Base-by-base conservation (phyloP, 2,329 filamentous ascomycete genomes). In the Botrytis tulipae region DNA sequence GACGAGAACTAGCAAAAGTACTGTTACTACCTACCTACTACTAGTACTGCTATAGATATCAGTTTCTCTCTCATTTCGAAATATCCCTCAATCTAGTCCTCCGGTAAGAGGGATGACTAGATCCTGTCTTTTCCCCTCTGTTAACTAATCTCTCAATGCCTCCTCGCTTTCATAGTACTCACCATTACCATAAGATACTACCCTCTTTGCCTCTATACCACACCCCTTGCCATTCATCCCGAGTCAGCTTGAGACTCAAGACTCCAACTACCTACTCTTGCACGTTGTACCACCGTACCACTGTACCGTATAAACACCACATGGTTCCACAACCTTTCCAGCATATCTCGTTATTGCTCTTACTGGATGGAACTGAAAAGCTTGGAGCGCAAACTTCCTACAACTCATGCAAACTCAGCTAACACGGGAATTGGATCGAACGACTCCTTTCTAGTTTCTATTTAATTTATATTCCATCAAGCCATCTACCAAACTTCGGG, bases 131-230 rank as follows among this genome's bases (percentile, higher is more conserved):
- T 51, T 5, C 12, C 32, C 29, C 22, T 29, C 44, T 20, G 1
- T 22, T 42, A 12, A 51, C 35, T 44, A 10, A 37, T 22, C 32
- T 44, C 42, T 32, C 40, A 46, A 7, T n/a, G 35, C 61, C 37
- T 67, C 46, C 48, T 66, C 61, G 25, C 61, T 59, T 66, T 60
- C 46, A 72, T 46, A 29, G 37, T 51, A 59, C 22, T 67, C 37
- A 67, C 48, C n/a, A 37, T 72, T 59, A 59, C 40, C 59, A 32
- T 66, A 40, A 25, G 51, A 37, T 16, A 16, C 32, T 35, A 25
- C 48, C 44, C 25, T 5, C 32, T 5, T 42, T 22, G 14, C 40
- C 63, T 66, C 63, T 37, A n/a, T 51, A 4, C 44, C 5, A 65
- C 18, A 46, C 44, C 44, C 60, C 60, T 72, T 57, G 25, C 51